Conservation (phyloP, 1,284 basidiomycete species). For the Ceratobasidium sp. region DNA sequence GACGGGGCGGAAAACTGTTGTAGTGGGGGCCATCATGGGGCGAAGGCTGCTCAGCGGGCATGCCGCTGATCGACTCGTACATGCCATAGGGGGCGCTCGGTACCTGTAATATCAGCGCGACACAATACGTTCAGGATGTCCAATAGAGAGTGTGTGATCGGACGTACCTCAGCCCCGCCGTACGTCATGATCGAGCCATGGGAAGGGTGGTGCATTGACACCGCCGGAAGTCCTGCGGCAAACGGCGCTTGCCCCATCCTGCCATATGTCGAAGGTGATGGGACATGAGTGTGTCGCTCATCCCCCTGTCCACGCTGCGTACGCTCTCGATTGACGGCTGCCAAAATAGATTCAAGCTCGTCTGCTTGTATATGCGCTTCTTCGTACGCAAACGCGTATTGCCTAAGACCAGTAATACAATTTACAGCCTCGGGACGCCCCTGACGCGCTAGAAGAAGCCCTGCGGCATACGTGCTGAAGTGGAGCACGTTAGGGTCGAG, state of each 20-base stretch:
- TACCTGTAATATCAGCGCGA: conserved; percentile 9
- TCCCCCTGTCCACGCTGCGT: conserved; percentile 40
- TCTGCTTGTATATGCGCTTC: conserved; percentile 84
- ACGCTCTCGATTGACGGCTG: conserved; percentile 38
- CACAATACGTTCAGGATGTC: neutral
- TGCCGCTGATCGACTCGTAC: conserved; percentile 29
- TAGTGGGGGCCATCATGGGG: conserved; percentile 31
- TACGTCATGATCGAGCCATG: conserved; percentile 43
- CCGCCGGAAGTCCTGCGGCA: conserved; percentile 39
- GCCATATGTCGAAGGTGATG: conserved; percentile 34
- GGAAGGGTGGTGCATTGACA: conserved; percentile 30
- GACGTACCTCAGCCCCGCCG: conserved; percentile 36
- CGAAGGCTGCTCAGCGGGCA: conserved; percentile 26
- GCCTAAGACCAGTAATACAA: conserved; percentile 86
- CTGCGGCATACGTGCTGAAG: conserved; percentile 85
- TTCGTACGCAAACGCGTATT: conserved; percentile 77
- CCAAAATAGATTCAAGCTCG: conserved; percentile 59
- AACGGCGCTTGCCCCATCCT: conserved; percentile 27
- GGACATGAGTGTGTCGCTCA: conserved; percentile 13
- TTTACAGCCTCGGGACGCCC: conserved; percentile 84
- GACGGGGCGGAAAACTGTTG: conserved; percentile 23
- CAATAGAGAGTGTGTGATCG: neutral
- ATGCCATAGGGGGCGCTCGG: conserved; percentile 32
- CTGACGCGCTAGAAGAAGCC: conserved; percentile 82
- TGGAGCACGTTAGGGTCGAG: conserved; percentile 88